These are phyloP conservation scores for Eucalyptus sp. DNA, from an alignment of 345 rosid genomes.

Conservation along the genomic window DNA sequence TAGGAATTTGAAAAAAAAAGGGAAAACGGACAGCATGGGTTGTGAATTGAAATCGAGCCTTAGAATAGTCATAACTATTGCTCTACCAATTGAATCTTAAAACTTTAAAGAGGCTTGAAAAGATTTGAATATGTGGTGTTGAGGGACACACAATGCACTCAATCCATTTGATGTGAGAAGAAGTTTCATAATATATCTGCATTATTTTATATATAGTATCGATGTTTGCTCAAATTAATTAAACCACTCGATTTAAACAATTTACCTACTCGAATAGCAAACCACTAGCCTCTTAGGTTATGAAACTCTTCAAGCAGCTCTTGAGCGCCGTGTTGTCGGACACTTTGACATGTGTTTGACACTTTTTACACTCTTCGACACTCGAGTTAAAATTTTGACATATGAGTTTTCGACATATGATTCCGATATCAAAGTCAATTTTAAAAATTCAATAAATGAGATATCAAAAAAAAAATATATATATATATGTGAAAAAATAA, in stretches of 20 bases:
- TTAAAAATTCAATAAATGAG: no score
- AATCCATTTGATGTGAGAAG: not conserved
- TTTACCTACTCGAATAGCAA: fast-evolving
- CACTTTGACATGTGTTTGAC: no score
- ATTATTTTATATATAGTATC: not conserved
- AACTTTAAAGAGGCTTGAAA: fast-evolving
- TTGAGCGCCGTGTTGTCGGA: no score
- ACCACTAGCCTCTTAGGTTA: not conserved
- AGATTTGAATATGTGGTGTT: not conserved
- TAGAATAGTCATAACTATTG: fast-evolving
- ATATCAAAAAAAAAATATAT: no score
- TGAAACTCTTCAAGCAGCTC: no score
- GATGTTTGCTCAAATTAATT: not conserved
- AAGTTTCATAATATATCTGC: not conserved
- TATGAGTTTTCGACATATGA: no score
- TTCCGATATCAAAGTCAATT: no score
- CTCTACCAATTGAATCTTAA: fast-evolving
- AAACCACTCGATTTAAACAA: fast-evolving
- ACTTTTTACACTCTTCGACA: no score
- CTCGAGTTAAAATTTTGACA: no score
- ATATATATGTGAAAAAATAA: no score
- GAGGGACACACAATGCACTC: not conserved
- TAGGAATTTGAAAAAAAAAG: not conserved
- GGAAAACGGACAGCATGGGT: fast-evolving
- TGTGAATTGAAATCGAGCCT: fast-evolving